A percentile compares a stretch with the other conserved stretches of the same genome.
Conservation (phyloP, 1,284 basidiomycete genomes). For the Ganoderma lingzhi region DNA sequence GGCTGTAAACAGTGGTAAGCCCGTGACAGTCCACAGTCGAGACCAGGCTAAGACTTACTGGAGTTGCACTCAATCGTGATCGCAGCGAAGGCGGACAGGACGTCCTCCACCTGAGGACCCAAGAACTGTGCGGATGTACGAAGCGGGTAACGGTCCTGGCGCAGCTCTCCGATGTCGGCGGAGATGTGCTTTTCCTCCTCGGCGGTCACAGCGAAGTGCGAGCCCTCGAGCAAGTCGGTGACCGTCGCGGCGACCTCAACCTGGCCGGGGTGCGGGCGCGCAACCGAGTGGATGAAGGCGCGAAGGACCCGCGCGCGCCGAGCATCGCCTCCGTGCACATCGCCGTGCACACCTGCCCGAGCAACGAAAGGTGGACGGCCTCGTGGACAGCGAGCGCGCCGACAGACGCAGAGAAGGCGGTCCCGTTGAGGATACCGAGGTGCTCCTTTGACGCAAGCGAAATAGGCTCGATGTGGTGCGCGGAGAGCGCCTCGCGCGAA, state of each 20-base stretch:
- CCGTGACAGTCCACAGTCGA: background rate
- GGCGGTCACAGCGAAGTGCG: conserved; percentile 69
- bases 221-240: conserved; percentile 75
- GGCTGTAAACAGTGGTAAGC: conserved; percentile 48
- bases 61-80: conserved; percentile 86
- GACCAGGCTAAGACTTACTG: conserved; percentile 58
- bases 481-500: conserved; percentile 71
- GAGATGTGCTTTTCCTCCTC: conserved; percentile 71
- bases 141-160: conserved; percentile 84
- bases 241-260: conserved; percentile 77
- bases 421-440: conserved; percentile 84
- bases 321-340: conserved; percentile 85
- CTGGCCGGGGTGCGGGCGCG: conserved; percentile 90
- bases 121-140: conserved; percentile 86
- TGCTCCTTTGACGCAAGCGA: conserved; percentile 84
- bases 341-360: conserved; percentile 83
- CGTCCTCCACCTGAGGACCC: conserved; percentile 87
- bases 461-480: conserved; percentile 73
- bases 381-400: conserved; percentile 75
- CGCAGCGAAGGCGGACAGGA: conserved; percentile 69
- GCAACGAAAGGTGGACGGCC: conserved; percentile 73
- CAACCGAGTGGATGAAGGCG: conserved; percentile 81
- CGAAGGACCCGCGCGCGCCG: conserved; percentile 77
- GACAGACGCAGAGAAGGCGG: conserved; percentile 78
- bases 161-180: conserved; percentile 73